phyloP scores from a whole-genome alignment of 1,139 yeast species.

The Meyerozyma guilliermondii region DNA sequence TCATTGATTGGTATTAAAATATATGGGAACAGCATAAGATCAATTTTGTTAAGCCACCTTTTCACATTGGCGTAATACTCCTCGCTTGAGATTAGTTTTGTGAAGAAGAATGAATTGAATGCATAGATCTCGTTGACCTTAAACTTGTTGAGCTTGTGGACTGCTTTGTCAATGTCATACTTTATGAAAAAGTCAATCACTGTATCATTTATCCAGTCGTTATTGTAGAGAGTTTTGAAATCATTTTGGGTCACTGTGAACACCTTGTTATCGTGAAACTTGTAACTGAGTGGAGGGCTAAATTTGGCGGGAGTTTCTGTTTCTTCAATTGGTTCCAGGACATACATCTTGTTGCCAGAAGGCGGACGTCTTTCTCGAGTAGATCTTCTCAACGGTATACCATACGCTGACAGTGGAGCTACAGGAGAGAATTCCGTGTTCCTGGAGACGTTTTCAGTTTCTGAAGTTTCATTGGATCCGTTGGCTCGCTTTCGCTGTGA shows the following conservation, averaged over 20 bases:
- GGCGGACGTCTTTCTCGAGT: not conserved
- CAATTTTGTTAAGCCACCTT: constrained; percentile 75
- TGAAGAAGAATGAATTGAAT: constrained; percentile 81
- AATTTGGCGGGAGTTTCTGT: constrained; percentile 24
- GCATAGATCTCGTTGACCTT: constrained; percentile 42
- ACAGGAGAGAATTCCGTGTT: not conserved
- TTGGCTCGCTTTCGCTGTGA: not conserved
- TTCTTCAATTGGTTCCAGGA: not conserved
- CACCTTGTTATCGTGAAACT: constrained; percentile 41
- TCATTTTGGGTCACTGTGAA: constrained; percentile 56
- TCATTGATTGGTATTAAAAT: constrained; percentile 82
- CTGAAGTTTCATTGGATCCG: not conserved
- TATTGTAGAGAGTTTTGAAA: constrained; percentile 61
- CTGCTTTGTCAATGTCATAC: constrained; percentile 45
- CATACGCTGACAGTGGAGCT: not conserved
- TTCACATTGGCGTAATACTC: constrained; percentile 60
- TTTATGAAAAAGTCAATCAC: constrained; percentile 68
- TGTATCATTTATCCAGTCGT: constrained; percentile 74
- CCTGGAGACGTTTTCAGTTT: not conserved
- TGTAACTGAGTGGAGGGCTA: constrained; percentile 48
- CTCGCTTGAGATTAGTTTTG: constrained; percentile 45
- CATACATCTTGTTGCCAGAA: not conserved
- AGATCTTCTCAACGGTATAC: not conserved
- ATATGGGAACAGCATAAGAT: constrained; percentile 55
- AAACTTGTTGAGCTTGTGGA: constrained; percentile 15